Evolutionary conservation across 2,329 filamentous ascomycete species (phyloP), one percentile per base, ranked within the genome.

Genomic region (Periconia sp.): DNA sequence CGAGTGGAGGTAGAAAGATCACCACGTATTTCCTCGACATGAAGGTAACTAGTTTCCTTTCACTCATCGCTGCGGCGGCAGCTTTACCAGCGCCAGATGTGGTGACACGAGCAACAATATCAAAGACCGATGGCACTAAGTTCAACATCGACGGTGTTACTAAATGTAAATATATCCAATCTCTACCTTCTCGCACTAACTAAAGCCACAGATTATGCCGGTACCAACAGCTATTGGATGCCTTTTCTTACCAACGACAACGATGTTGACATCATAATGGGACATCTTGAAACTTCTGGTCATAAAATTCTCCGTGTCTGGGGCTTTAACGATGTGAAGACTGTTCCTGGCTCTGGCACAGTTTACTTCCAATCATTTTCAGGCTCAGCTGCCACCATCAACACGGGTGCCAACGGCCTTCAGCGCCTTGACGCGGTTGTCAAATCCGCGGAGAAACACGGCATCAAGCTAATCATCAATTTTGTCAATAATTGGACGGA

Each of bases 401-500:
- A 87, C 67, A 84, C 78, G 0, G 84, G 82, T 2, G 56, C 77
- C 24, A 72, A 86, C 59, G 84, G 85, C 12, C 77, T 87, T 7
- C 76, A 85, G 62, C 77, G 83, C 11, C 78, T 88, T 2, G 85
- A 88, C 58, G 81, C 81, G 39, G 82, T 87, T 1, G 83, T 88
- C 39, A 62, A 74, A 26, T 72, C 79, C 0, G 84, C 84, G 4
- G 82, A 85, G 63, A 72, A 73, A 40, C 73, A 79, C 40, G 80
- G 79, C 4, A 73, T 87, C 53, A 84, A 85, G 63, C 70, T 87
- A 4, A 84, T 87, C 48, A 78, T 85, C 59, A 79, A 82, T 53
- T 82, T 86, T 30, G 81, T 87, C 41, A 88, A 88, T 69, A 82
- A 87, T 69, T 88, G 84, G 84, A 73, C 73, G 32, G 85, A 88